phyloP scores from a whole-genome alignment of 768 basidiomycete species.

The Lactifluus rugatus region DNA sequence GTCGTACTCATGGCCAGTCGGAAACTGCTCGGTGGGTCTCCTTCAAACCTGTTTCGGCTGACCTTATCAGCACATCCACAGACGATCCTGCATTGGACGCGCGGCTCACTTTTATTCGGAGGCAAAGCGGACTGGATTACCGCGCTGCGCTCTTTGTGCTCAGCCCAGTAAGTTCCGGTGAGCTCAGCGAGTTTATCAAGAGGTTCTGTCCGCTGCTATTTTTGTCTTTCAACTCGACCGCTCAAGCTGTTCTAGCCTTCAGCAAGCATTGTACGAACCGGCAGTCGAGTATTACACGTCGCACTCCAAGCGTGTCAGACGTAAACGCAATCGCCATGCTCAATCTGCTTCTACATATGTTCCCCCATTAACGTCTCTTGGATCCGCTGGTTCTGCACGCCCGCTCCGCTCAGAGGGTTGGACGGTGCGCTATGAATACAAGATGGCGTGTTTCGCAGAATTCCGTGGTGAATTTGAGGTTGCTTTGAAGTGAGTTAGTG shows the following conservation, averaged over 20 bases:
- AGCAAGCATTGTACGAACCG: constrained; percentile 80
- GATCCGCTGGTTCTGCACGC: constrained; percentile 33
- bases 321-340: constrained; percentile 80
- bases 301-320: constrained; percentile 84
- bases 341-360: constrained; percentile 45
- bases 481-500: constrained; percentile 66
- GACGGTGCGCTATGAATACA: constrained; percentile 96
- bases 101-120: constrained; percentile 77
- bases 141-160: constrained; percentile 90
- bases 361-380: constrained; percentile 39
- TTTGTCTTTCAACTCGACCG: neutral
- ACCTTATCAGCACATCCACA: constrained; percentile 24
- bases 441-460: constrained; percentile 94
- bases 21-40: constrained; percentile 64
- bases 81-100: constrained; percentile 80
- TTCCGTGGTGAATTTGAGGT: constrained; percentile 89
- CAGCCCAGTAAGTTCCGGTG: constrained; percentile 79
- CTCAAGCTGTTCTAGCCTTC: constrained; percentile 43
- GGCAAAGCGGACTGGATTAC: constrained; percentile 83
- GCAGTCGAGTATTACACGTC: constrained; percentile 89
- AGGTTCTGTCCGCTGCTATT: constrained; percentile 38
- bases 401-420: constrained; percentile 80
- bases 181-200: constrained; percentile 81
- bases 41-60: neutral
- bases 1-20: constrained; percentile 89